Evolutionary conservation across 2,329 filamentous ascomycete species (phyloP).

Genomic region (Proliferodiscus dingleyae): DNA sequence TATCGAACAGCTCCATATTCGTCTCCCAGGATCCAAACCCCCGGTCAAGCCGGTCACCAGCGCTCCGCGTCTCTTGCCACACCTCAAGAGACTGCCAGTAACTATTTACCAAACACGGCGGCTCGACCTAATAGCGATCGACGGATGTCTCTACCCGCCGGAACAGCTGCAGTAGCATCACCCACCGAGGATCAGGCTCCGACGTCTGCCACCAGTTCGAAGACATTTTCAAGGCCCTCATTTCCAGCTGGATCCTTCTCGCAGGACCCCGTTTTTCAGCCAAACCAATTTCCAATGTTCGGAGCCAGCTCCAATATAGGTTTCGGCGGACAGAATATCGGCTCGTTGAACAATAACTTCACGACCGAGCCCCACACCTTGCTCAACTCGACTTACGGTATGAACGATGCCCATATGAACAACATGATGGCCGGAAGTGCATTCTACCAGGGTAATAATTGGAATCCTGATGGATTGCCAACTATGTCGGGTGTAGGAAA

Average conservation of each 20-base stretch:
- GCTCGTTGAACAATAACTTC: constrained; percentile 43
- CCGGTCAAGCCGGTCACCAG: constrained; percentile 34
- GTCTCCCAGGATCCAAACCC: constrained; percentile 27
- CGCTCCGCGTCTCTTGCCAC: constrained; percentile 41
- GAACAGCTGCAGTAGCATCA: constrained; percentile 2
- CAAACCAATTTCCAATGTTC: constrained; percentile 7
- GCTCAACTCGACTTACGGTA: constrained; percentile 41
- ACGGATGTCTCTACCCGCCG: constrained; percentile 40
- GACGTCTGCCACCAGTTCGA: constrained; percentile 1
- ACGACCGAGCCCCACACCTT: constrained; percentile 50
- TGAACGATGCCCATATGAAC: constrained; percentile 39
- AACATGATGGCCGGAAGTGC: constrained; percentile 39
- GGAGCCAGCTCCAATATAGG: background rate
- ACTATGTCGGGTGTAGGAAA: constrained; percentile 10
- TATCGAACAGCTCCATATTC: constrained; percentile 41
- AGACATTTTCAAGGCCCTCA: constrained; percentile 17
- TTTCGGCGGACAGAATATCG: constrained; percentile 2
- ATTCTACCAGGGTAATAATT: constrained; percentile 20
- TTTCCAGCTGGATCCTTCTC: constrained; percentile 19
- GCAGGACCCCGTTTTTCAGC: constrained; percentile 9
- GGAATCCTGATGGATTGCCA: constrained; percentile 10
- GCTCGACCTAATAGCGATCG: constrained; percentile 25
- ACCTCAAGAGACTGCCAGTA: constrained; percentile 31
- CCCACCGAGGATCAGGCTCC: constrained; percentile 6
- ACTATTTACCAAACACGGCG: background rate